Evolutionary conservation across 2,329 filamentous ascomycete genomes (phyloP), one percentile per base, ranked within the genome.

Genomic region (Corynespora cassiicola): DNA sequence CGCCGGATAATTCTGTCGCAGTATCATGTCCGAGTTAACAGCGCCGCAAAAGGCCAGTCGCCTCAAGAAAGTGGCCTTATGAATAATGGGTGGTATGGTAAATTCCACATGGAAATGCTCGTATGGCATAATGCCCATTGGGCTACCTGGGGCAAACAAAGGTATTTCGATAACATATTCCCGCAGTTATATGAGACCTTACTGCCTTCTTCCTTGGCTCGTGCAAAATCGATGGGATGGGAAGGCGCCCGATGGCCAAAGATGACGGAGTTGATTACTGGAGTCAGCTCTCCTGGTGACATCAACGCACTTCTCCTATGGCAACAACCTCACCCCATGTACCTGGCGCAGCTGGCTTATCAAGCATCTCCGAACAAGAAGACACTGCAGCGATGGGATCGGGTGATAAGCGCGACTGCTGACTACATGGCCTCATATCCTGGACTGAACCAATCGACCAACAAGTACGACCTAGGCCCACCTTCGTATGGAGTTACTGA

Each of bases 271-370:
- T 73, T 77, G 0, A 26, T 43, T 0, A 74, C 72, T 0, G 77
- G 78, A 18, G 66, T 74, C 9, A 77, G 71, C 28, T 76, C 78
- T 1, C 79, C 80, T 0, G 80, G 81, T 2, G 76, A 79, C 42
- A 81, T 83, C 52, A 83, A 84, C 51, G 75, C 74, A 2, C 60
- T 83, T 3, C 66, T 84, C 1, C 75, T 82, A 39, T 84, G 81
- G 81, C 81, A 84, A 47, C 80, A 58, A 16, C 80, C 80, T 8
- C 80, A 84, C 54, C 69, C 75, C 0, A 75, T 82, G 66, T 80
- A 79, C 52, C 77, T 83, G 45, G 81, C 80, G 0, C 78, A 81
- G 54, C 52, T 75, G 2, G 75, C 78, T 50, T 81, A 76, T 51
- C 69, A 74, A 26, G 67, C 69, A 1, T 69, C 65, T 20, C 72